Evolutionary conservation across 805 yeast genomes (phyloP).

Genomic region (Ogataea zsoltii): DNA sequence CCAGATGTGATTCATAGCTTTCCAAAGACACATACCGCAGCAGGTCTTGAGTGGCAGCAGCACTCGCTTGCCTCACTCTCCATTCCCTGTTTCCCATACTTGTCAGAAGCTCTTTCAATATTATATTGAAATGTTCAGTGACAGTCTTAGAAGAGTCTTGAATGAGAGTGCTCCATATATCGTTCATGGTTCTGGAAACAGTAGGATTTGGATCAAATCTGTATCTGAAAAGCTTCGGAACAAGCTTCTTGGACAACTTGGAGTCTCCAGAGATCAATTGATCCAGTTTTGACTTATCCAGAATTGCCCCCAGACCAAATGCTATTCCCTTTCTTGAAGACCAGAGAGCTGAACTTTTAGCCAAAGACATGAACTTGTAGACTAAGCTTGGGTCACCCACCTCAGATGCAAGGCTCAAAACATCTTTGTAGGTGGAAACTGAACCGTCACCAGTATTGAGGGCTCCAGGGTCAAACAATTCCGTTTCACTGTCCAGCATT

Average conservation of each 20-base stretch:
- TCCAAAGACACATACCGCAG: constrained; percentile 61
- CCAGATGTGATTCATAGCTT: constrained; percentile 50
- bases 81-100: constrained; percentile 85
- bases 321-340: constrained; percentile 92
- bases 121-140: constrained; percentile 52
- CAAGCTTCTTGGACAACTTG: constrained; percentile 55
- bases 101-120: constrained; percentile 60
- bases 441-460: constrained; percentile 82
- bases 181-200: constrained; percentile 82
- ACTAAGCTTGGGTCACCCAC: constrained; percentile 95
- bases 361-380: constrained; percentile 90
- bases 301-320: constrained; percentile 82
- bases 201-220: constrained; percentile 77
- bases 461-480: constrained; percentile 80
- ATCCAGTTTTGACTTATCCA: constrained; percentile 76
- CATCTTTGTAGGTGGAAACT: constrained; percentile 88
- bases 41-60: constrained; percentile 68
- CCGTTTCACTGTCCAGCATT: constrained; percentile 72
- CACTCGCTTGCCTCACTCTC: constrained; percentile 89
- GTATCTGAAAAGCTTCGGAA: constrained; percentile 83
- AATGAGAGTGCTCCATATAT: constrained; percentile 79
- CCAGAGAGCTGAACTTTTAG: constrained; percentile 88
- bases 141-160: constrained; percentile 55
- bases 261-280: constrained; percentile 56
- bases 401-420: constrained; percentile 83